phyloP scores from a whole-genome alignment of 805 yeast species.

The Candida yuanshanica region DNA sequence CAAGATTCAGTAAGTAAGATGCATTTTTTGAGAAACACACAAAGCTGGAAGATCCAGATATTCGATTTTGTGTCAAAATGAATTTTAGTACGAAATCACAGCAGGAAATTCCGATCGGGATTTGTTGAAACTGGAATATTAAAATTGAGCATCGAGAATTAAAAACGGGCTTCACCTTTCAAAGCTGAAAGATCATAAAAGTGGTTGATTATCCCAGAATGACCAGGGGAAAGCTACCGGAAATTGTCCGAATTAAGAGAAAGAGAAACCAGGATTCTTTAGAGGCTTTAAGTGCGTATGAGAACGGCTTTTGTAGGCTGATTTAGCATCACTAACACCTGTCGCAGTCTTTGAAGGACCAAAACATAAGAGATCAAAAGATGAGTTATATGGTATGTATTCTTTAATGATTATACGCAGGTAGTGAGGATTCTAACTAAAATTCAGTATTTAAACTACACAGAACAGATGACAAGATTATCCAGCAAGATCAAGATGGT shows the following conservation, averaged over 20 bases:
- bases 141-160: too few relatives aligned
- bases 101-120: background rate
- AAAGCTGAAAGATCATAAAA: background rate
- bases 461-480: slow-evolving; percentile 36
- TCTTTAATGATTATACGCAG: too few relatives aligned
- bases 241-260: slow-evolving; percentile 76
- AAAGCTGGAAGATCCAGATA: too few relatives aligned
- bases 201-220: background rate
- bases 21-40: background rate
- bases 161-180: too few relatives aligned
- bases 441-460: slow-evolving; percentile 39
- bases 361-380: slow-evolving; percentile 35
- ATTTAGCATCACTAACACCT: too few relatives aligned
- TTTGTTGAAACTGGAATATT: background rate
- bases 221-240: slow-evolving; percentile 35
- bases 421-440: background rate
- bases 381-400: slow-evolving; percentile 24
- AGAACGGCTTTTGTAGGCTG: too few relatives aligned
- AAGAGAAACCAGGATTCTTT: slow-evolving; percentile 84
- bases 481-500: slow-evolving; percentile 11
- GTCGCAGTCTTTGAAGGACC: slow-evolving; percentile 30
- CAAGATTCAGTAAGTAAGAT: background rate
- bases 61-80: slow-evolving; percentile 2
- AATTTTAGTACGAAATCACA: background rate
- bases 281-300: slow-evolving; percentile 59